Conservation (phyloP, 2,329 filamentous ascomycete genomes). For the Colletotrichum neosansevieriae region DNA sequence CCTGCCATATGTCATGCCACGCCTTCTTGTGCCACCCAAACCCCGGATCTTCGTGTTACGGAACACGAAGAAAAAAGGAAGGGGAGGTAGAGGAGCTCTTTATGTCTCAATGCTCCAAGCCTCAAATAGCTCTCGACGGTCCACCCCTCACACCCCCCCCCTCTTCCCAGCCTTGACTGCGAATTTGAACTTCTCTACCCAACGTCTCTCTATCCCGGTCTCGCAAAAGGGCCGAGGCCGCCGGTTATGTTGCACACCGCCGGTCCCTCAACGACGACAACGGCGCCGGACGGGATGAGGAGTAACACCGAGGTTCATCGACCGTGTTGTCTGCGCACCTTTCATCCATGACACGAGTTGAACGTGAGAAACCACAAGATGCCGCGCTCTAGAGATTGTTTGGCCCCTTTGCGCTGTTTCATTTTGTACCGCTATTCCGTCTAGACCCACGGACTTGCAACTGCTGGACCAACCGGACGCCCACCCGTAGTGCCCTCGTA, state of each 20-base stretch:
- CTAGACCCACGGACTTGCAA: conserved; percentile 1
- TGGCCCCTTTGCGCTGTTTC: conserved; percentile 20
- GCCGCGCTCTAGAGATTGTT: conserved; percentile 7
- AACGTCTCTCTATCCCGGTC: not conserved
- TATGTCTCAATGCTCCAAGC: not conserved
- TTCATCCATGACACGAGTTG: not conserved
- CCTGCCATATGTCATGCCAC: conserved; percentile 19
- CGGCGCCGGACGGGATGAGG: not conserved
- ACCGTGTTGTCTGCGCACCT: not conserved
- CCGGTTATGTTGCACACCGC: conserved; percentile 14
- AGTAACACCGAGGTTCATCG: conserved; percentile 11
- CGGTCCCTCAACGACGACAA: not conserved
- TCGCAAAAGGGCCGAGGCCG: conserved; percentile 19
- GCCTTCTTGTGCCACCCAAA: conserved; percentile 22
- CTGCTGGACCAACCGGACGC: conserved; percentile 21
- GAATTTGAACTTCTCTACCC: no score
- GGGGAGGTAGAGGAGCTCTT: no score
- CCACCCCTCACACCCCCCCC: no score
- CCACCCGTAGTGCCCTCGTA: conserved; percentile 5
- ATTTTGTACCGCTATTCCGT: conserved; percentile 14
- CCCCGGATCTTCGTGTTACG: conserved; percentile 28
- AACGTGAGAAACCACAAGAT: not conserved
- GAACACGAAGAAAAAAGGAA: not conserved
- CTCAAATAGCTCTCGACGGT: not conserved
- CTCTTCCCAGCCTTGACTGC: not conserved